Conservation (phyloP, 2,329 filamentous ascomycete genomes). For the Grosmannia serpens region DNA sequence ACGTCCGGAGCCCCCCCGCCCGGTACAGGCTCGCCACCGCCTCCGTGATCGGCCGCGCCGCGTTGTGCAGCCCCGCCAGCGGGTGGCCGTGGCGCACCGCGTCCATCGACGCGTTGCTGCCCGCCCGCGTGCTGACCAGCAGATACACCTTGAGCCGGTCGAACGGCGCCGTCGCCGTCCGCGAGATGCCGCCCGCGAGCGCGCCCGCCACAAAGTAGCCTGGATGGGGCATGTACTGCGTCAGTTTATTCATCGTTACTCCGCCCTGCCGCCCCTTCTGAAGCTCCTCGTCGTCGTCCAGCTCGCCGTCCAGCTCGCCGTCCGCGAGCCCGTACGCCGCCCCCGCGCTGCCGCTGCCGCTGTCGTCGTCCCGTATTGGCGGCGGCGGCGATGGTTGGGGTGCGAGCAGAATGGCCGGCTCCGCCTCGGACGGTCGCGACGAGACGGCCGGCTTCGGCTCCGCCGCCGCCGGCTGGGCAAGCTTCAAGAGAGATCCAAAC, state of each 20-base stretch:
- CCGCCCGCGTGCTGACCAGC: constrained; percentile 71
- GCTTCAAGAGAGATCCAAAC: constrained; percentile 64
- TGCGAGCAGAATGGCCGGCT: not conserved
- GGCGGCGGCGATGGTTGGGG: not conserved
- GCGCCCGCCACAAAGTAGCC: constrained; percentile 97
- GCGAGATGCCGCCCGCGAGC: constrained; percentile 84
- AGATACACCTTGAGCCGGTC: constrained; percentile 96
- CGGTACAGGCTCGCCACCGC: constrained; percentile 72
- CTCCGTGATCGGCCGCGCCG: constrained; percentile 56
- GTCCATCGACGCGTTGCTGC: constrained; percentile 44
- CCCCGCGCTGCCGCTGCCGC: not conserved
- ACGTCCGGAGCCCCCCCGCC: constrained; percentile 73
- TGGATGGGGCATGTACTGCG: constrained; percentile 67
- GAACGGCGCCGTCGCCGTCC: constrained; percentile 89
- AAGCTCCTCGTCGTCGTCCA: constrained; percentile 7
- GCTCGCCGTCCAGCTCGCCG: constrained; percentile 3
- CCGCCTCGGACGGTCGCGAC: not conserved
- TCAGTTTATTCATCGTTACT: constrained; percentile 29
- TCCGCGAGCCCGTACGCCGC: not conserved
- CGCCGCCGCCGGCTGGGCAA: constrained; percentile 32
- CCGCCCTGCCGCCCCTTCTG: not conserved
- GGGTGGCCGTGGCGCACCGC: constrained; percentile 62
- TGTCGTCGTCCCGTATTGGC: not conserved
- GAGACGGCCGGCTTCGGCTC: not conserved
- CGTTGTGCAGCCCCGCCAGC: constrained; percentile 51